Evolutionary conservation across 2,329 filamentous ascomycete genomes (phyloP).

Genomic region (Aspergillus clavatus): DNA sequence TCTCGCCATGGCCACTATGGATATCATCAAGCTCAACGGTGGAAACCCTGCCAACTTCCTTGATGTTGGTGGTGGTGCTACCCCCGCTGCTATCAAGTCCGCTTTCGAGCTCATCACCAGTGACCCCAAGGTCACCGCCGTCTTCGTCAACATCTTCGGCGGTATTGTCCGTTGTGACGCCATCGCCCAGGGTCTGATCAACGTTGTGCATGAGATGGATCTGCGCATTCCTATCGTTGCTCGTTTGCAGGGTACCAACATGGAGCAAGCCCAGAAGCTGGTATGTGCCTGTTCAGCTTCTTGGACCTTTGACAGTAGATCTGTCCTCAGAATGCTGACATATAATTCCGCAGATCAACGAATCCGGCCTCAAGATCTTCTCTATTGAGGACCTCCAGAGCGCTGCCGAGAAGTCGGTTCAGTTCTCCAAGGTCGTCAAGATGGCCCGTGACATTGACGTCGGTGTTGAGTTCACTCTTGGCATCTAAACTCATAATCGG

Average conservation of each 20-base stretch:
- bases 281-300: conserved; percentile 37
- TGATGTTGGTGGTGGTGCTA: conserved; percentile 96
- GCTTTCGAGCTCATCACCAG: conserved; percentile 98
- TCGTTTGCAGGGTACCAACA: conserved; percentile 96
- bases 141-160: conserved; percentile 99
- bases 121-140: conserved; percentile 95
- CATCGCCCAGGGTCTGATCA: conserved; percentile 93
- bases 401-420: conserved; percentile 95
- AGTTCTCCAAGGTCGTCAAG: conserved; percentile 99
- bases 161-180: conserved; percentile 97
- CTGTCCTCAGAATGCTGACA: conserved; percentile 4
- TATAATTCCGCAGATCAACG: conserved; percentile 62
- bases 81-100: conserved; percentile 91
- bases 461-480: conserved; percentile 88
- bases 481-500: conserved; percentile 61
- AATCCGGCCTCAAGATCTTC: conserved; percentile 99
- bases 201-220: conserved; percentile 90
- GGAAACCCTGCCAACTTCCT: conserved; percentile 96
- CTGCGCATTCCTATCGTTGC: conserved; percentile 95
- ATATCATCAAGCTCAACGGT: conserved; percentile 99
- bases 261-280: conserved; percentile 84
- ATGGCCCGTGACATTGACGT: conserved; percentile 97
- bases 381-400: conserved; percentile 96
- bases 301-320: background rate
- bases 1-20: conserved; percentile 99